Base-by-base conservation (phyloP, 2,329 filamentous ascomycete genomes). In the Calonectria naviculata region DNA sequence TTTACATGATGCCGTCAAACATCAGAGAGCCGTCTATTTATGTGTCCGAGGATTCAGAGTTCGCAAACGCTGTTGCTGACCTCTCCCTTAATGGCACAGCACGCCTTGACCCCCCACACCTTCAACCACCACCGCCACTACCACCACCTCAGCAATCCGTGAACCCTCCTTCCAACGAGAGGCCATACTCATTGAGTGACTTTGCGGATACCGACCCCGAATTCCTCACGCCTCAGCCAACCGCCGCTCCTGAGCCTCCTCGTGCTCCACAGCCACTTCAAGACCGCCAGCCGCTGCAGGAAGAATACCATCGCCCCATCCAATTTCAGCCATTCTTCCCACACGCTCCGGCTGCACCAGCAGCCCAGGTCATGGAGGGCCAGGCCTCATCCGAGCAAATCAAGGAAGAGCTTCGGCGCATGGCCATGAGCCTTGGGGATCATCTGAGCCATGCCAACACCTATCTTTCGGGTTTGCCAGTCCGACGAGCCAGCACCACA, bases 21-120 rank as follows among this genome's bases (percentile, higher is more conserved):
- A 84, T 82, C 61, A 84, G 89, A 41, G 89, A 90, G 73, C 89
- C 89, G 0, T 90, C 88, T 4, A 90, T 91, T 56, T 92, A 91
- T 76, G 87, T 91, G 12, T 89, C 89, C 1, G 90, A 91, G 71
- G 89, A 90, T 70, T 89, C 87, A 9, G 85, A 88, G 29, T 88
- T 86, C 70, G 84, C 87, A 4, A 80, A 78, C 24, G 79, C 81
- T 13, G 77, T 84, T 41, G 80, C 78, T 5, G 81, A 83, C 41
- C 72, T 82, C 34, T 77, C 78, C 58, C 73, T 79, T 29, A 75
- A 78, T 49, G 72, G 74, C 28, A 74, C 75, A 10, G 71, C 74
- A 46, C 73, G 62, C 12, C 65, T 76, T 34, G 75, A 78, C 24
- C 69, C 71, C 13, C 72, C 71, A 19, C 65, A 71, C 24, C 74